These are phyloP conservation scores for Apiotrichum gracile DNA, from an alignment of 1,284 basidiomycete genomes.

Conservation along the genomic window DNA sequence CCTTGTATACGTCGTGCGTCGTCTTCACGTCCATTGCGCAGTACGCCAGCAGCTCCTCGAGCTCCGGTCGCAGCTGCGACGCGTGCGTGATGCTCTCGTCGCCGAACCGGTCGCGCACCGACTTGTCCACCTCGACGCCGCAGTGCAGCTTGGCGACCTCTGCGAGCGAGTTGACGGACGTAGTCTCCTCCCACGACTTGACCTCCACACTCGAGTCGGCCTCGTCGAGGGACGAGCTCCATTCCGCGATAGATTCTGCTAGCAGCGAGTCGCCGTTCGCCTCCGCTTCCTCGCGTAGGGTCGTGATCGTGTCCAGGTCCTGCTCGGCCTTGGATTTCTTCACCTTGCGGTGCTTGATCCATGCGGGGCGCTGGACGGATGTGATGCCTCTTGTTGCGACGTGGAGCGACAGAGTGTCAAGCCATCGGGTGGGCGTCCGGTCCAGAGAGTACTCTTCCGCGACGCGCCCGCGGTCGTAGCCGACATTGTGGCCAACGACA, in stretches of 20 bases:
- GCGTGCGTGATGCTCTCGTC: constrained; percentile 41
- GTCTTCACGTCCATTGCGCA: constrained; percentile 79
- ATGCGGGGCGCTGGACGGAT: constrained; percentile 87
- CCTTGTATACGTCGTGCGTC: constrained; percentile 75
- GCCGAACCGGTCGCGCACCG: constrained; percentile 68
- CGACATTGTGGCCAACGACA: constrained; percentile 90
- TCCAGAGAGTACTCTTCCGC: constrained; percentile 75
- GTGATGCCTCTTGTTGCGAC: constrained; percentile 92
- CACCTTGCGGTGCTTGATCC: constrained; percentile 67
- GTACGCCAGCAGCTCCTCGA: constrained; percentile 77
- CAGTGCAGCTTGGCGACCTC: constrained; percentile 91
- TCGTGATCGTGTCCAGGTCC: constrained; percentile 34
- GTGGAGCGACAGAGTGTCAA: constrained; percentile 95
- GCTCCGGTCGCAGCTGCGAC: constrained; percentile 59
- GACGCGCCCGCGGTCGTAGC: constrained; percentile 83
- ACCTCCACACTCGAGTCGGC: constrained; percentile 26
- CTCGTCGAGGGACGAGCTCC: constrained; percentile 38
- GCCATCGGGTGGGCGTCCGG: constrained; percentile 68
- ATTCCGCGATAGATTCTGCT: constrained; percentile 24
- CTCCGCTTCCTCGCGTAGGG: constrained; percentile 50
- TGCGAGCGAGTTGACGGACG: constrained; percentile 83
- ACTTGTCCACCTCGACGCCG: constrained; percentile 72
- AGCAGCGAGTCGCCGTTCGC: constrained; percentile 50
- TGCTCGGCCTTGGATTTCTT: constrained; percentile 44
- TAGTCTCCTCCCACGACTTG: constrained; percentile 77